A percentile compares a stretch with the other conserved stretches of the same genome.
Conservation (phyloP, 495 filamentous ascomycete genomes). For the Xylaria sp. region DNA sequence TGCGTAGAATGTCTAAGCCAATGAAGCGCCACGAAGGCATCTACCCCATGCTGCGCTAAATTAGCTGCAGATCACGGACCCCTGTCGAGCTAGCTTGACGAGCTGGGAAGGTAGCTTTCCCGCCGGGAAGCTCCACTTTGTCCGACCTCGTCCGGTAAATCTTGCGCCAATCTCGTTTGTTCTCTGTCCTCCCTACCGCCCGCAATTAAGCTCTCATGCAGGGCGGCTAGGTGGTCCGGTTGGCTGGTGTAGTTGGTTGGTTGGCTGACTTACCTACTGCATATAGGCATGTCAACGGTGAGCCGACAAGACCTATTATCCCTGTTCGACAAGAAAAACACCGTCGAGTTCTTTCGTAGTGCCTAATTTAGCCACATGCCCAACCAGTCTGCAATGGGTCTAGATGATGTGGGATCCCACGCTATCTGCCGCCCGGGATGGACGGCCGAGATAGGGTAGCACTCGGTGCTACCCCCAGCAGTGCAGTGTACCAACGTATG, state of each 20-base stretch:
- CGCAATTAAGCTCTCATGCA: background rate
- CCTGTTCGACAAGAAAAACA: background rate
- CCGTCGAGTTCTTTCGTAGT: background rate
- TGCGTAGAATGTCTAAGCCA: constrained; percentile 22
- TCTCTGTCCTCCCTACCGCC: constrained; percentile 10
- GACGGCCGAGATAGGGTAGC: constrained; percentile 6
- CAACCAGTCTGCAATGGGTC: background rate
- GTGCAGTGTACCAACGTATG: too few relatives aligned
- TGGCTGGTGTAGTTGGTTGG: background rate
- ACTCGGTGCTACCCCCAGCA: background rate
- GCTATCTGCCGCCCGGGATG: constrained; percentile 25
- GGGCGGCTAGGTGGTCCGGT: constrained; percentile 8
- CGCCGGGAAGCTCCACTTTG: constrained; percentile 11
- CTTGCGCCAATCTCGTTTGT: constrained; percentile 7
- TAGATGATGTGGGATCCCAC: constrained; percentile 2
- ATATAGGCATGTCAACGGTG: background rate
- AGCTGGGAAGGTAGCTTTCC: constrained; percentile 9
- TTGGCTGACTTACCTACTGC: background rate
- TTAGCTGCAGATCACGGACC: constrained; percentile 24
- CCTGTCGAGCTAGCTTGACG: constrained; percentile 18
- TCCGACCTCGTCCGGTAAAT: constrained; percentile 12
- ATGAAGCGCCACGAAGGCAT: background rate
- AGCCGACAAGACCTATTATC: background rate
- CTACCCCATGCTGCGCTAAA: constrained; percentile 20
- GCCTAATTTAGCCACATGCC: constrained; percentile 16